Conservation (phyloP, 2,329 filamentous ascomycete species). For the Parafenestella ontariensis region DNA sequence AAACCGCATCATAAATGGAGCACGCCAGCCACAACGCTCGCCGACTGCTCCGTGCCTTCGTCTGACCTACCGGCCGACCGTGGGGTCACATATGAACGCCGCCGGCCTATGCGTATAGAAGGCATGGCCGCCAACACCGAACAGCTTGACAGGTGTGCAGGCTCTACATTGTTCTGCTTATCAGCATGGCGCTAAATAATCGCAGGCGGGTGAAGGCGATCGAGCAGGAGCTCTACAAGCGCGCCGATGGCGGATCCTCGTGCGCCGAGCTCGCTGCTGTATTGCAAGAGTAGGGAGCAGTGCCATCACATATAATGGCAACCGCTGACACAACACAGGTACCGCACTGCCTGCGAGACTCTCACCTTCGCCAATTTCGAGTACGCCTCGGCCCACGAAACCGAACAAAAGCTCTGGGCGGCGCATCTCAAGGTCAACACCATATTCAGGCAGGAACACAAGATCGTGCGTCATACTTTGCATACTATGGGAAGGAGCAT, state of each 20-base stretch:
- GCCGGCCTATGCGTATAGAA: constrained; percentile 30
- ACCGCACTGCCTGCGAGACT: constrained; percentile 74
- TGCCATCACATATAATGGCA: not conserved
- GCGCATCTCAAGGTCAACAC: constrained; percentile 79
- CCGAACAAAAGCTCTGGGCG: constrained; percentile 79
- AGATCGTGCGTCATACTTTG: constrained; percentile 26
- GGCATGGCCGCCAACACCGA: constrained; percentile 57
- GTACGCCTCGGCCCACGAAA: constrained; percentile 66
- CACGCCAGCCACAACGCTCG: constrained; percentile 56
- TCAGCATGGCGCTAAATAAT: constrained; percentile 26
- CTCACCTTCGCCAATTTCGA: constrained; percentile 76
- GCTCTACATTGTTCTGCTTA: not conserved
- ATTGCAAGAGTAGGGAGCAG: constrained; percentile 42
- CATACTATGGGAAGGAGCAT: not conserved
- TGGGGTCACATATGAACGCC: constrained; percentile 54
- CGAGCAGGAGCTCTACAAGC: constrained; percentile 58
- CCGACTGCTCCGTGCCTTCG: constrained; percentile 59
- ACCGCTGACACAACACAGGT: constrained; percentile 55
- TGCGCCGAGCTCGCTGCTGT: constrained; percentile 59
- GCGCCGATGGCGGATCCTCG: constrained; percentile 58
- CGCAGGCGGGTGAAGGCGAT: constrained; percentile 54
- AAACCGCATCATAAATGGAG: constrained; percentile 63
- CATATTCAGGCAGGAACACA: constrained; percentile 71
- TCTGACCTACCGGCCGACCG: constrained; percentile 65
- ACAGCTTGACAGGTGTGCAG: constrained; percentile 61